Percentiles rank a stretch among this genome's conserved stretches.
Evolutionary conservation across 2,329 filamentous ascomycete species (phyloP).

Genomic region (Xylariaceae sp.): DNA sequence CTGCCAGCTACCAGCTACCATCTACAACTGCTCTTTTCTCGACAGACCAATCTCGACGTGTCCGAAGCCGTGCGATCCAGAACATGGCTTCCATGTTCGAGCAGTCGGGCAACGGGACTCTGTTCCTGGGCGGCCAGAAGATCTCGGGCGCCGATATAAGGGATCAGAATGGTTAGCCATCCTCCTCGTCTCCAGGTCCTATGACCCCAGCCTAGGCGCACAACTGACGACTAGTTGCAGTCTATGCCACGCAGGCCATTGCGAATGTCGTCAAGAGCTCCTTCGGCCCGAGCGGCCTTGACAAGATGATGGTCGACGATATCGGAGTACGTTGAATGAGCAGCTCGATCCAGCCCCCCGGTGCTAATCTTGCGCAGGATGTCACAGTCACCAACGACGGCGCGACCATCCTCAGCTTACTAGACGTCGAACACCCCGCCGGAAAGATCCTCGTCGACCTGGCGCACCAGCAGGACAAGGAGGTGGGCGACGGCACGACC

Average conservation of each 20-base stretch:
- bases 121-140: conserved; percentile 96
- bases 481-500: conserved; percentile 96
- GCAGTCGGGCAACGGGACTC: conserved; percentile 86
- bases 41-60: neutral
- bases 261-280: conserved; percentile 99
- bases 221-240: too few species aligned
- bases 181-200: conserved; percentile 7
- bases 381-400: conserved; percentile 99
- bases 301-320: conserved; percentile 99
- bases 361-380: conserved; percentile 49
- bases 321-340: conserved; percentile 63
- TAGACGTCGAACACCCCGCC: conserved; percentile 96
- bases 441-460: conserved; percentile 98
- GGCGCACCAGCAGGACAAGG: conserved; percentile 97
- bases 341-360: neutral
- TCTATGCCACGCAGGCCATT: conserved; percentile 91
- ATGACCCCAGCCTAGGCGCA: too few species aligned
- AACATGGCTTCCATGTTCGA: conserved; percentile 93
- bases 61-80: neutral
- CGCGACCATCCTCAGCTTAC: conserved; percentile 87
- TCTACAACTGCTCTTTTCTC: neutral
- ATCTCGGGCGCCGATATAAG: conserved; percentile 94
- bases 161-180: conserved; percentile 86
- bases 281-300: conserved; percentile 90
- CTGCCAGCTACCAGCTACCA: conserved; percentile 6